Evolutionary conservation across 345 rosid genomes (phyloP), one percentile per base, ranked within the genome.

Genomic region (Corchorus olitorius): DNA sequence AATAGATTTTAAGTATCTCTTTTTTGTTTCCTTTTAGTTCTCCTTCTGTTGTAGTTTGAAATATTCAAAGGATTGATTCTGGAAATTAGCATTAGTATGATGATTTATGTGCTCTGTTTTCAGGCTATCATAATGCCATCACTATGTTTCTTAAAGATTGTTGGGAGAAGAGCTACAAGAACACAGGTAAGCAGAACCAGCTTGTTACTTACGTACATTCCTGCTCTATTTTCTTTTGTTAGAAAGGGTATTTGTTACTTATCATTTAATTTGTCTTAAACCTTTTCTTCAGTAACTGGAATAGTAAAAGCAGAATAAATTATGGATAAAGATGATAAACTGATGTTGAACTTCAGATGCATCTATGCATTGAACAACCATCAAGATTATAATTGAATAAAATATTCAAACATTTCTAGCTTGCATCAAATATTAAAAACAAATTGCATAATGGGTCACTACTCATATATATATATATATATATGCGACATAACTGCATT

Each of bases 61-160:
- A 8, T 45, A n/a, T n/a, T 55, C 4, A 16, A 5, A 19, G 41
- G 2, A 10, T 34, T 56, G 13, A 4, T 60, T 49, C 16, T 22
- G 53, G 37, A 70, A 8, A 54, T 54, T 34, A 6, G 39, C 41
- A 55, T 19, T 56, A 49, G 20, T 20, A 2, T 41, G 27, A 33
- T 39, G 48, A n/a, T 64, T 19, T 77, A 45, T 72, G 6, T 81
- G 77, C 68, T 75, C 59, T 65, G 6, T 39, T 75, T 45, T 41
- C 88, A 94, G 98, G 92, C 98, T 48, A 85, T 89, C 75, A 76
- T 94, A 76, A 77, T 91, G 83, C 98, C 98, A 46, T 78, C 97
- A 10, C 65, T 94, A 64, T 94, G 97, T 81, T 94, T 91, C 78
- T 80, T 94, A 46, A 91, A 73, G 81, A 94, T 94, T 34, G 80